phyloP scores from a whole-genome alignment of 495 filamentous ascomycete species.

The Penicillium goetzii region DNA sequence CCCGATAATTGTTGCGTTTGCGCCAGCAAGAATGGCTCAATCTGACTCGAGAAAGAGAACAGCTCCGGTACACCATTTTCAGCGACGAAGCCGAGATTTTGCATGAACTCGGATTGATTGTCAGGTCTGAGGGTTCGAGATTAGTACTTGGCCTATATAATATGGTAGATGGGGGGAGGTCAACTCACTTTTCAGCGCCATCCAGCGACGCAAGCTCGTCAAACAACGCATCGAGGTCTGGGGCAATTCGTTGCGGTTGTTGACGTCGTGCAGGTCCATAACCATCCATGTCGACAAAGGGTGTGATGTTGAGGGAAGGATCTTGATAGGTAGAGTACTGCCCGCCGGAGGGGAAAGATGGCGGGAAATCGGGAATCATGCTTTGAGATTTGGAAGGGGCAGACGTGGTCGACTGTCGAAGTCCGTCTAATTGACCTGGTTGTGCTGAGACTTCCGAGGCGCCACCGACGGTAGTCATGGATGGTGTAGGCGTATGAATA shows the following conservation, averaged over 20 bases:
- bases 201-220: constrained; percentile 49
- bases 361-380: constrained; percentile 33
- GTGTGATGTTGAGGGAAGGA: constrained; percentile 32
- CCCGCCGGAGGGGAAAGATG: constrained; percentile 28
- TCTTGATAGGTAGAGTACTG: constrained; percentile 43
- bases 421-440: constrained; percentile 28
- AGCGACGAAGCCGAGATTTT: constrained; percentile 47
- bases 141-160: constrained; percentile 3
- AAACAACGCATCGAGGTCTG: constrained; percentile 48
- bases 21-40: constrained; percentile 44
- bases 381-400: constrained; percentile 30
- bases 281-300: constrained; percentile 41
- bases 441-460: constrained; percentile 28
- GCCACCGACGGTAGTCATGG: constrained; percentile 35
- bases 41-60: constrained; percentile 42
- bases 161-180: neutral
- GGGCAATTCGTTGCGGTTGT: constrained; percentile 41
- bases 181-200: constrained; percentile 45
- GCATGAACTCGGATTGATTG: constrained; percentile 50
- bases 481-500: constrained; percentile 39
- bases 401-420: constrained; percentile 28
- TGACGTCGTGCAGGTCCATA: constrained; percentile 35
- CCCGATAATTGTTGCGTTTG: constrained; percentile 38
- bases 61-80: constrained; percentile 43
- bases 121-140: constrained; percentile 31